phyloP scores from a whole-genome alignment of 805 yeast species.

The Teunomyces funiuensis region DNA sequence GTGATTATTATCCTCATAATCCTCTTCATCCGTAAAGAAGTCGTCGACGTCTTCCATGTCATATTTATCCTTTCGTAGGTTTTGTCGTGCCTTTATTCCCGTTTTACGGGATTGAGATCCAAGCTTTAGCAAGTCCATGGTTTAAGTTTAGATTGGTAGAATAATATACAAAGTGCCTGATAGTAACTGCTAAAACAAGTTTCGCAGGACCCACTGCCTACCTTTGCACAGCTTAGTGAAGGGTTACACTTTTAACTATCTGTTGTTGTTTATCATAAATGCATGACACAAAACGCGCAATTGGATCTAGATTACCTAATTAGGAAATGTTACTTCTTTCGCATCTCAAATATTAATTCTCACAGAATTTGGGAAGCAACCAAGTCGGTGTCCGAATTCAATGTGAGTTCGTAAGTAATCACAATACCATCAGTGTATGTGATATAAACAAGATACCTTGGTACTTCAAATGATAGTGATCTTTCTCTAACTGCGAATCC shows the following conservation, averaged over 20 bases:
- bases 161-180: background rate
- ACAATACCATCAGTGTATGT: conserved; percentile 34
- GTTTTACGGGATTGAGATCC: conserved; percentile 68
- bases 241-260: background rate
- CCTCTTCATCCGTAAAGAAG: conserved; percentile 57
- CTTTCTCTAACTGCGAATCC: conserved; percentile 31
- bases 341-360: no score
- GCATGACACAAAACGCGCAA: conserved; percentile 11
- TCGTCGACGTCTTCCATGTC: conserved; percentile 71
- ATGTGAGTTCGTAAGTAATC: conserved; percentile 14
- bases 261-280: conserved; percentile 5
- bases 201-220: background rate
- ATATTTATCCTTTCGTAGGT: conserved; percentile 53
- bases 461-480: conserved; percentile 17
- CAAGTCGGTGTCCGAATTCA: conserved; percentile 3
- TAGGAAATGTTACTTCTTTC: conserved; percentile 3
- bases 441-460: conserved; percentile 32
- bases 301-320: conserved; percentile 7
- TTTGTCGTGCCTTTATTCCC: conserved; percentile 50
- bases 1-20: conserved; percentile 15
- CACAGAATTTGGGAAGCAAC: background rate
- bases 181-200: conserved; percentile 1
- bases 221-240: background rate
- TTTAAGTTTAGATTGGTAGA: background rate
- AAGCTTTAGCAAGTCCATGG: conserved; percentile 43